These are phyloP conservation scores for Tilletia indica DNA, from an alignment of 1,284 basidiomycete genomes.

Conservation along the genomic window DNA sequence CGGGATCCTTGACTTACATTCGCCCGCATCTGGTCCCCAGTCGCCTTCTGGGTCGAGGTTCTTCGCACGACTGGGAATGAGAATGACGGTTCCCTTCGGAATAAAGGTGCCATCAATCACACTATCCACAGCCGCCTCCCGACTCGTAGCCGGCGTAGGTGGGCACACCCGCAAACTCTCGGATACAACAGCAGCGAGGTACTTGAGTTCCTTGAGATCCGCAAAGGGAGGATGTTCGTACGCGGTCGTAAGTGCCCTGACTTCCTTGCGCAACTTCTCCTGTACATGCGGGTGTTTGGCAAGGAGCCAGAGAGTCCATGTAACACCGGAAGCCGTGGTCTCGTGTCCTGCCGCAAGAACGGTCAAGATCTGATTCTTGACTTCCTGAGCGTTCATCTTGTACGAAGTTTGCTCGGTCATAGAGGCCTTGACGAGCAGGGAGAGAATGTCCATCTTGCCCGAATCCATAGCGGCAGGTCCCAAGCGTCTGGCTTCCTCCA, in stretches of 20 bases:
- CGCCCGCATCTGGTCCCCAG: constrained; percentile 40
- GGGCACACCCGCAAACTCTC: constrained; percentile 43
- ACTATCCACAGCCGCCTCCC: constrained; percentile 29
- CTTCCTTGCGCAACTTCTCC: constrained; percentile 63
- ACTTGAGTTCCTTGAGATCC: constrained; percentile 68
- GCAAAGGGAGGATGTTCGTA: constrained; percentile 57
- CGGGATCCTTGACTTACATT: constrained; percentile 20
- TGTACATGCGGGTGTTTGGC: constrained; percentile 64
- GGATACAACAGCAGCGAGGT: constrained; percentile 69
- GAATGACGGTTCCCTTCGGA: constrained; percentile 37
- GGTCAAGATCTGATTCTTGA: constrained; percentile 39
- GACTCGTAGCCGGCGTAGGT: constrained; percentile 35
- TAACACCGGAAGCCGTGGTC: constrained; percentile 67
- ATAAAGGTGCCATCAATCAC: constrained; percentile 39
- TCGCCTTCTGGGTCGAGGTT: constrained; percentile 34
- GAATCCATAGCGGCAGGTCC: constrained; percentile 28
- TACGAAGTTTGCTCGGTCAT: constrained; percentile 32
- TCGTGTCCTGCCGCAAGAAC: constrained; percentile 48
- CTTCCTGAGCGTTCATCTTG: constrained; percentile 36
- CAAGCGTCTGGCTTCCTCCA: constrained; percentile 28
- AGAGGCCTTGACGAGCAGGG: constrained; percentile 21
- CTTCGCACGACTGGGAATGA: constrained; percentile 35
- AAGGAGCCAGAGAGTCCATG: constrained; percentile 72
- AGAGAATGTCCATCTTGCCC: constrained; percentile 28
- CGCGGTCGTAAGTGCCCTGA: constrained; percentile 51